Percentiles rank a stretch among this genome's conserved stretches.
Evolutionary conservation across 2,329 filamentous ascomycete genomes (phyloP).

Genomic region (Colletotrichum filicis): DNA sequence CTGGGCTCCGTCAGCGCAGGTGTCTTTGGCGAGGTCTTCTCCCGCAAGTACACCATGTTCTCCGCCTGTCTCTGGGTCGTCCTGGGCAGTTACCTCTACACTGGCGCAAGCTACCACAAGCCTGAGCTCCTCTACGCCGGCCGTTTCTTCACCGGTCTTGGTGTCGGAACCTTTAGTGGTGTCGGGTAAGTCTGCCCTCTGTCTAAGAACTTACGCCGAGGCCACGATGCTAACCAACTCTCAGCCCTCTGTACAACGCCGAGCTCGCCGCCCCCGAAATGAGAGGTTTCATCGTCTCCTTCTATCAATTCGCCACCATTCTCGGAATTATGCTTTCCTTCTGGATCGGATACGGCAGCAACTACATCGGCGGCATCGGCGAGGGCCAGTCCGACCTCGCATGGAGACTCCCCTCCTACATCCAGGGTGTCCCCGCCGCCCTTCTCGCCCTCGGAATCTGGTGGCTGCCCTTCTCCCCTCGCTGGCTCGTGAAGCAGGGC

Average conservation of each 20-base stretch:
- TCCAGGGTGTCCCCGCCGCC: constrained; percentile 54
- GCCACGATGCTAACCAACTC: neutral
- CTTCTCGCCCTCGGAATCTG: constrained; percentile 47
- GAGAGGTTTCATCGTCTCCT: constrained; percentile 72
- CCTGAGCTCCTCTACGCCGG: constrained; percentile 58
- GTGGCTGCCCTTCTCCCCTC: constrained; percentile 52
- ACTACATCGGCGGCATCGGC: constrained; percentile 59
- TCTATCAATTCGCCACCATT: constrained; percentile 73
- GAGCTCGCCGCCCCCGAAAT: constrained; percentile 71
- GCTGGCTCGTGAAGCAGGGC: constrained; percentile 51
- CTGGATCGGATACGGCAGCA: constrained; percentile 58
- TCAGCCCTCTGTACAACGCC: constrained; percentile 58
- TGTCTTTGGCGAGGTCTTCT: constrained; percentile 60
- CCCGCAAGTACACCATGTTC: constrained; percentile 64
- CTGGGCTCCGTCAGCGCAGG: constrained; percentile 59
- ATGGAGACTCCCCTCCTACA: constrained; percentile 56
- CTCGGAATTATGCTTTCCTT: constrained; percentile 65
- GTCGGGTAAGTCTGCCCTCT: constrained; percentile 42
- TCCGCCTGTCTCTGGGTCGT: constrained; percentile 58
- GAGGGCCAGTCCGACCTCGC: constrained; percentile 53
- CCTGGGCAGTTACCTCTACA: constrained; percentile 56
- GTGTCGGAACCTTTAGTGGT: constrained; percentile 59
- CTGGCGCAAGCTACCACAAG: constrained; percentile 51
- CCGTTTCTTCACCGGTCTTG: constrained; percentile 60
- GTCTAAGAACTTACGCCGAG: accelerated